Conservation (phyloP, 1,284 basidiomycete genomes). For the Apiotrichum domesticum region DNA sequence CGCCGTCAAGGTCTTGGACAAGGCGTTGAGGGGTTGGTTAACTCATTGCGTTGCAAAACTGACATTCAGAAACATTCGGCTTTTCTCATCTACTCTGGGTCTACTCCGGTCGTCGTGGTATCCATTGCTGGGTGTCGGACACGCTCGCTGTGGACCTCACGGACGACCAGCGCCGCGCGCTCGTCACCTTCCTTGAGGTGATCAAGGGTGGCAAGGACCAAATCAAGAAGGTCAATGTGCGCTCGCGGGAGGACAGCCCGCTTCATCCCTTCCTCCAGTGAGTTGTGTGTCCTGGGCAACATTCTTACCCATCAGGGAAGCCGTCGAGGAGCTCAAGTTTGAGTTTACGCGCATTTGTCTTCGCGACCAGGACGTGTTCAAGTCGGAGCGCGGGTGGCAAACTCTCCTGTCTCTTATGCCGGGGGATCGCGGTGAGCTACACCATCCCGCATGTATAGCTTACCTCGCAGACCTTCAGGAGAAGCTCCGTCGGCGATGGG, state of each 20-base stretch:
- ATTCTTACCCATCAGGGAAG: slow-evolving; percentile 46
- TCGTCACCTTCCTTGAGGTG: slow-evolving; percentile 83
- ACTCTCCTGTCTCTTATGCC: slow-evolving; percentile 70
- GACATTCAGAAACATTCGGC: slow-evolving; percentile 63
- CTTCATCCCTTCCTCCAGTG: slow-evolving; percentile 68
- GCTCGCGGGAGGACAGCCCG: slow-evolving; percentile 49
- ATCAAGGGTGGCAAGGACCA: slow-evolving; percentile 76
- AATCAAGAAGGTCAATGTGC: slow-evolving; percentile 73
- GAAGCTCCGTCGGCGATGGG: slow-evolving; percentile 60
- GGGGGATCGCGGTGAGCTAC: slow-evolving; percentile 49
- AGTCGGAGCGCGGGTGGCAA: slow-evolving; percentile 64
- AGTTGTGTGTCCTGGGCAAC: slow-evolving; percentile 32
- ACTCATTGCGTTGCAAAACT: slow-evolving; percentile 3
- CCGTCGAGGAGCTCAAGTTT: slow-evolving; percentile 54
- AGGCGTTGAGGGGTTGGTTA: slow-evolving; percentile 59
- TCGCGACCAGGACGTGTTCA: slow-evolving; percentile 81
- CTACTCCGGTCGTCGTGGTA: slow-evolving; percentile 95
- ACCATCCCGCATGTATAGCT: not conserved
- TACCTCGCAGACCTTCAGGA: slow-evolving; percentile 44
- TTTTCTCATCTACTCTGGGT: slow-evolving; percentile 82
- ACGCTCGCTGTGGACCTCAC: slow-evolving; percentile 77
- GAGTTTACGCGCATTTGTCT: slow-evolving; percentile 69
- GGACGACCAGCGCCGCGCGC: slow-evolving; percentile 80
- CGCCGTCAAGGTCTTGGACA: slow-evolving; percentile 83
- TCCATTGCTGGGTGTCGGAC: slow-evolving; percentile 97